Base-by-base conservation (phyloP, 2,329 filamentous ascomycete genomes). In the Zymoseptoria ardabiliae region DNA sequence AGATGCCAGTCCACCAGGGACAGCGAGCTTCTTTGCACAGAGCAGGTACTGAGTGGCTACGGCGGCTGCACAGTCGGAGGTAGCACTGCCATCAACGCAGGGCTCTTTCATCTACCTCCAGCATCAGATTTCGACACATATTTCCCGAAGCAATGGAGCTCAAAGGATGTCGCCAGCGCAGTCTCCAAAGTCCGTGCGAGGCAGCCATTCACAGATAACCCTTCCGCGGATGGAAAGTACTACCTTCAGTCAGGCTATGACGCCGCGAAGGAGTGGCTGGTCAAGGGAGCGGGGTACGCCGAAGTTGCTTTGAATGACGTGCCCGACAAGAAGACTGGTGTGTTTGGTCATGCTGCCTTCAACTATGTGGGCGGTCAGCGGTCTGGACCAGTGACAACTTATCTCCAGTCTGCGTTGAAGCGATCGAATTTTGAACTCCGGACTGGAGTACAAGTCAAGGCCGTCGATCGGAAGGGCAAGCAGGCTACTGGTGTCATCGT, bases 31-130 rank as follows among this genome's bases (percentile, higher is more conserved):
- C 66, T 75, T 2, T 82, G 80, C 62, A 61, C 74, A 2, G 73
- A 74, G 7, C 66, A 74, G 3, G 70, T 78, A 13, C 74, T 75
- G 62, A 74, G 74, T 41, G 58, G 56, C 11, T 66, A 64, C 52
- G 60, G 77, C 22, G 81, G 76, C 25, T 84, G 81, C 30, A 81
- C 78, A 2, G 73, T 86, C 49, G 65, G 83, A 56, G 83, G 83
- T 4, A 85, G 82, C 70, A 80, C 82, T 1, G 79, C 81, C 8
- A 85, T 88, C 72, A 85, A 86, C 52, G 84, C 83, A 7, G 72
- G 85, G 50, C 81, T 88, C 53, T 77, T 81, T 21, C 75, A 85
- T 28, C 80, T 84, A 60, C 85, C 85, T 0, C 75, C 83, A 58
- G 76, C 81, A 49, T 80, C 78, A 22, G 85, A 88, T 70, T 88